A percentile compares a stretch with the other conserved stretches of the same genome.
Evolutionary conservation across 2,329 filamentous ascomycete species (phyloP).

Genomic region (Sporothrix brasiliensis): DNA sequence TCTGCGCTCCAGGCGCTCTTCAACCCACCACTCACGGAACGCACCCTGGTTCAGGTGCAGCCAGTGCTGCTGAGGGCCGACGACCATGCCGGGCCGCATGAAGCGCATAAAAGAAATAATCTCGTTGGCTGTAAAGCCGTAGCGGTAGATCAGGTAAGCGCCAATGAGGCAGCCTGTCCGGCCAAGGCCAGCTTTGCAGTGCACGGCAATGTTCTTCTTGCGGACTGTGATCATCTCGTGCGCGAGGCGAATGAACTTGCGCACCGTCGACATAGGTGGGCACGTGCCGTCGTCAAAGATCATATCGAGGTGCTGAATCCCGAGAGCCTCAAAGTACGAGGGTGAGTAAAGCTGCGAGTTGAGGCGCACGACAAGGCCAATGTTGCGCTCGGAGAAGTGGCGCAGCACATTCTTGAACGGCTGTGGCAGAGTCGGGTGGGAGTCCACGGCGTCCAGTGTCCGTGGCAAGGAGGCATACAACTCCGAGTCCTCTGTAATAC

Average conservation of each 20-base stretch:
- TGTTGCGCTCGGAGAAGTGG: constrained; percentile 84
- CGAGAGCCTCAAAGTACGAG: constrained; percentile 93
- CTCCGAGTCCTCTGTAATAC: constrained; percentile 72
- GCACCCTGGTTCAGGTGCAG: constrained; percentile 93
- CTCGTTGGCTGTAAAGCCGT: constrained; percentile 96
- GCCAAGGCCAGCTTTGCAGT: constrained; percentile 96
- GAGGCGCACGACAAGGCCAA: constrained; percentile 90
- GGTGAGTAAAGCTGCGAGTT: constrained; percentile 96
- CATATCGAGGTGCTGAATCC: constrained; percentile 97
- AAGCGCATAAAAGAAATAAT: constrained; percentile 98
- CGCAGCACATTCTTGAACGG: constrained; percentile 95
- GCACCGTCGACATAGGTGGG: constrained; percentile 82
- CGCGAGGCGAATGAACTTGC: constrained; percentile 91
- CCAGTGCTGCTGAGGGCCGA: constrained; percentile 98
- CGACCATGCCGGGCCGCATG: constrained; percentile 98
- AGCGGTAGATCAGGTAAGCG: constrained; percentile 94
- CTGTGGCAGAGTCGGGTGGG: constrained; percentile 70
- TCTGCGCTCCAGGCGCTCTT: constrained; percentile 76
- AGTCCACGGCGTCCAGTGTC: constrained; percentile 71
- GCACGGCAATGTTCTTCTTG: constrained; percentile 92
- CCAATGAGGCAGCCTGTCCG: constrained; percentile 95
- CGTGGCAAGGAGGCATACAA: constrained; percentile 74
- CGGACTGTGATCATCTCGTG: constrained; percentile 91
- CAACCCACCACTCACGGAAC: constrained; percentile 99
- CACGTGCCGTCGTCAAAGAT: constrained; percentile 99